Conservation (phyloP, 2,329 filamentous ascomycete species). For the Reticulascus tulasneorum region DNA sequence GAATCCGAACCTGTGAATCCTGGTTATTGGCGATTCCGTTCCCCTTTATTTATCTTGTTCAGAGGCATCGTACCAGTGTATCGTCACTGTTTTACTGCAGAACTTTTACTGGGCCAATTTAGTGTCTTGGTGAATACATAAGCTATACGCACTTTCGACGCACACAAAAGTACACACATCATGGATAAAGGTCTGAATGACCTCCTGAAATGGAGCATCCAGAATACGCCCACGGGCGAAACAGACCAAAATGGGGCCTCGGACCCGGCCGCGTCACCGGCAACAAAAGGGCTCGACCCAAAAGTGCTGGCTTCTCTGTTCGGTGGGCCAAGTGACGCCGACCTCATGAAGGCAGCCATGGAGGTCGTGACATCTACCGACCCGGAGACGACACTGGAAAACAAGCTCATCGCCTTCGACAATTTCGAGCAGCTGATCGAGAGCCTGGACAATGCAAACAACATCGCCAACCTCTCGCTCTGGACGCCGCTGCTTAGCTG, state of each 20-base stretch:
- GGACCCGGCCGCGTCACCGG: constrained; percentile 26
- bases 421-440: constrained; percentile 94
- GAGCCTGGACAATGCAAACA: constrained; percentile 94
- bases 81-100: too few species aligned
- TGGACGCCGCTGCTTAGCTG: constrained; percentile 77
- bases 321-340: constrained; percentile 83
- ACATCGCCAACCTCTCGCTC: constrained; percentile 71
- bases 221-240: constrained; percentile 34
- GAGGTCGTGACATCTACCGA: constrained; percentile 62
- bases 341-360: constrained; percentile 87
- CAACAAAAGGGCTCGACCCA: constrained; percentile 52
- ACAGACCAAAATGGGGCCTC: constrained; percentile 20
- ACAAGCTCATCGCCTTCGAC: constrained; percentile 83
- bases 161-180: too few species aligned
- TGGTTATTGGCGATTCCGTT: too few species aligned
- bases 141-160: too few species aligned
- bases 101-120: constrained; percentile 6
- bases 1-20: too few species aligned
- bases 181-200: constrained; percentile 61
- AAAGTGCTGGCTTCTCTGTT: constrained; percentile 71
- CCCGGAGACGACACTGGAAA: constrained; percentile 63
- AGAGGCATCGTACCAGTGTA: too few species aligned
- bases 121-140: too few species aligned
- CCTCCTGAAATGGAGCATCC: constrained; percentile 73
- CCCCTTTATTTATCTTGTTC: too few species aligned